Conservation (phyloP, 2,329 filamentous ascomycete genomes). For the Trichoderma sp. region DNA sequence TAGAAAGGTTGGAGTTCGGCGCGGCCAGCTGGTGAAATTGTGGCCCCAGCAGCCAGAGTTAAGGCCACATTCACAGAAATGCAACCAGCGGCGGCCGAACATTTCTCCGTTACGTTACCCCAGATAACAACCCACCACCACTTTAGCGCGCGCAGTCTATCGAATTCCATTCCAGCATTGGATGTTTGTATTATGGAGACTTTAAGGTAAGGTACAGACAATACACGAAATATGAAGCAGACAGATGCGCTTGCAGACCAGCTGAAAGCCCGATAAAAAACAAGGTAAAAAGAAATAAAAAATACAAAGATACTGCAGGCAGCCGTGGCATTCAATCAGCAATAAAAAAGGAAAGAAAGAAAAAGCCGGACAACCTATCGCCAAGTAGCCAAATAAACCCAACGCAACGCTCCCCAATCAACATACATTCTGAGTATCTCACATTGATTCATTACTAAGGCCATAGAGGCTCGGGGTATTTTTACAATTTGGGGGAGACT, state of each 20-base stretch:
- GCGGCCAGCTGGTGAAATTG: constrained; percentile 31
- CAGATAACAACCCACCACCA: not conserved
- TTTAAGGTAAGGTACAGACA: not conserved
- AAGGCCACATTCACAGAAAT: constrained; percentile 49
- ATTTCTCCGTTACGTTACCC: constrained; percentile 34
- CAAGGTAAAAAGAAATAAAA: not conserved
- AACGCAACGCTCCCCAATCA: constrained; percentile 3
- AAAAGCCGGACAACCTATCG: not conserved
- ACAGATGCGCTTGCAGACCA: not conserved
- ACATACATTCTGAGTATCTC: constrained; percentile 19
- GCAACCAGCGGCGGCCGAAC: constrained; percentile 32
- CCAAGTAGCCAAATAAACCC: constrained; percentile 1
- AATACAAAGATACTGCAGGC: not conserved
- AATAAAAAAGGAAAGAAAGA: not conserved
- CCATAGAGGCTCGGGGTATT: constrained; percentile 24
- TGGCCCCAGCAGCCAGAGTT: constrained; percentile 37
- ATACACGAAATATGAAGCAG: not conserved
- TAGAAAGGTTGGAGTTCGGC: constrained; percentile 24
- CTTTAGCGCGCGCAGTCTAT: not conserved
- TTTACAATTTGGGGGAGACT: constrained; percentile 39
- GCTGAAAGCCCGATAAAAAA: not conserved
- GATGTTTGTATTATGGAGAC: not conserved
- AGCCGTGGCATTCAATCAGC: not conserved
- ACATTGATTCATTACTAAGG: constrained; percentile 24
- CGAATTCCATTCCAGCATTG: not conserved